Base-by-base conservation (phyloP, 352 stramenopile genomes). In the Globisporangium emineosum region DNA sequence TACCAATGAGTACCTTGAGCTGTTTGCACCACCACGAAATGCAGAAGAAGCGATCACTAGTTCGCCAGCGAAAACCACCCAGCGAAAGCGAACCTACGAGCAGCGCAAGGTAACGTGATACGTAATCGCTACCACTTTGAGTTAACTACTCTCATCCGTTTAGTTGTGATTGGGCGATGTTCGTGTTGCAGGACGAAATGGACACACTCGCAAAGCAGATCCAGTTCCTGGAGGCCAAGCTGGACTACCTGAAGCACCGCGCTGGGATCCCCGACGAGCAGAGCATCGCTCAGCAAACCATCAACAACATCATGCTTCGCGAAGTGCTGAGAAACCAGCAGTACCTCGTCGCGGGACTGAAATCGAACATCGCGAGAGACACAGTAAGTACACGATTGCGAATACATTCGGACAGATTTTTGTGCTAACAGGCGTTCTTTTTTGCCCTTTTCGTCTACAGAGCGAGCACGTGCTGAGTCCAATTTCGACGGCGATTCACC, bases 281-380 rank as follows among this genome's bases (percentile, higher is more conserved):
- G 1, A 63, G 37, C 19, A 27, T 56, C n/a, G 29, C n/a, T 23
- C 57, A 63, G 23, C 43, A 55, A 29, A 42, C 29, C 12, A 54
- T 63, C 21, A 50, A 63, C 23, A 54, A 45, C 37, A 19, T n/a
- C 42, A 27, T 63, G 29, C 57, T 55, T 2, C 57, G 57, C 30
- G 57, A 63, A 23, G 33, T 63, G 5, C 29, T 54, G 30, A 21
- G 57, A 15, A 63, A 63, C 43, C 32, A 63, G 40, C 43, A 63
- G 45, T 63, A 63, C n/a, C 29, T 54, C 23, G 43, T 63, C 32
- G 57, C 57, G 23, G 43, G 57, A 15, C 23, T 63, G 29, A 53
- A 63, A 23, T 63, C 57, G n/a, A 53, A 27, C 13, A 27, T 63
- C 42, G 57, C 43, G 21, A 32, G 6, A 37, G 57, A 63, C 12